Conservation (phyloP, 371 early-diverging fungal species). For the Dichotomocladium elegans region DNA sequence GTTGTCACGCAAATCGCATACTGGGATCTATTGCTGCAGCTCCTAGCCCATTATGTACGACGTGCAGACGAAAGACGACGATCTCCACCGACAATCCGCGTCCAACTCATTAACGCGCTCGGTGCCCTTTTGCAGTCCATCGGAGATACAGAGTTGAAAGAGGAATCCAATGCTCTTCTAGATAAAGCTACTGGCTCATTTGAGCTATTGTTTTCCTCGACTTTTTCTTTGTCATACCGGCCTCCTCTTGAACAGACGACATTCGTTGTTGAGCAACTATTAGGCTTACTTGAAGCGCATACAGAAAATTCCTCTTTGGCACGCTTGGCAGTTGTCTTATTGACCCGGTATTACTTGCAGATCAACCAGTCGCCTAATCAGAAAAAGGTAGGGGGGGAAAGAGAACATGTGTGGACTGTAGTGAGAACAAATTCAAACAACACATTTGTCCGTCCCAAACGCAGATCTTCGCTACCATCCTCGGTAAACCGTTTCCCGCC, state of each 20-base stretch:
- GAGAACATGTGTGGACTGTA: not conserved
- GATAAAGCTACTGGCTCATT: too few relatives aligned
- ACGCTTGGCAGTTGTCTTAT: slow-evolving; percentile 9
- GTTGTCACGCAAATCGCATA: slow-evolving; percentile 27
- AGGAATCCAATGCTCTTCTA: slow-evolving; percentile 4
- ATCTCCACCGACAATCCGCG: slow-evolving; percentile 25
- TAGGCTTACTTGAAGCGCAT: slow-evolving; percentile 6
- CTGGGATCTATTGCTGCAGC: slow-evolving; percentile 26
- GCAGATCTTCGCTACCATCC: slow-evolving; percentile 30
- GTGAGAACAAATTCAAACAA: too few relatives aligned
- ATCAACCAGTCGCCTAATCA: slow-evolving; percentile 32
- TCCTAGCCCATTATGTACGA: slow-evolving; percentile 26
- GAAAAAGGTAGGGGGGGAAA: slow-evolving; percentile 24
- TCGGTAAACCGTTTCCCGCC: slow-evolving; percentile 21
- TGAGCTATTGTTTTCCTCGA: slow-evolving; percentile 20
- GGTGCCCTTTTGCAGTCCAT: slow-evolving; percentile 20
- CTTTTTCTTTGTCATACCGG: slow-evolving; percentile 24
- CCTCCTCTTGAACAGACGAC: slow-evolving; percentile 39
- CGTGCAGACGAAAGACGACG: slow-evolving; percentile 7
- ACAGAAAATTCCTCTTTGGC: not conserved
- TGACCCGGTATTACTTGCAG: slow-evolving; percentile 24
- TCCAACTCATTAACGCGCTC: slow-evolving; percentile 18
- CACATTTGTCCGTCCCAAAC: too few relatives aligned
- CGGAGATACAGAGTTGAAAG: not conserved
- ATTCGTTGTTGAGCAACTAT: slow-evolving; percentile 20